Evolutionary conservation across 768 basidiomycete genomes (phyloP).

Genomic region (Phaeolepiota aurea): DNA sequence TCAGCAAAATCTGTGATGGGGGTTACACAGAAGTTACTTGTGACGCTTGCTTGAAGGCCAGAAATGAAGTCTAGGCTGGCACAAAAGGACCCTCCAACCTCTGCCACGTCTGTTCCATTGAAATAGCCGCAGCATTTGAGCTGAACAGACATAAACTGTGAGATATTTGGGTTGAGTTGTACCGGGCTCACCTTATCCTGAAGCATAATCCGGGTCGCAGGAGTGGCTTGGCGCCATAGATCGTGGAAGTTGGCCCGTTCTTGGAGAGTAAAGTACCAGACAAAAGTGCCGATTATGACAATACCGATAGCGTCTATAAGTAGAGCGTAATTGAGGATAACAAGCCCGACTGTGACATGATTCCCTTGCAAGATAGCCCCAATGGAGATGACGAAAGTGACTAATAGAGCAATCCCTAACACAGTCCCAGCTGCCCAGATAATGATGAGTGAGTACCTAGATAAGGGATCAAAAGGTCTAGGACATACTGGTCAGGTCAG

Average conservation of each 20-base stretch:
- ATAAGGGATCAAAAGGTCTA: too few species aligned
- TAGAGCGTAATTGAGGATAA: constrained; percentile 70
- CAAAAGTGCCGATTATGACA: constrained; percentile 55
- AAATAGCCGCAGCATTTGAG: constrained; percentile 85
- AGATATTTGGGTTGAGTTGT: too few species aligned
- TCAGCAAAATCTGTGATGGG: constrained; percentile 64
- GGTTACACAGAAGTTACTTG: constrained; percentile 61
- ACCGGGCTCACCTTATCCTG: constrained; percentile 71
- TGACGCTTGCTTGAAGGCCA: constrained; percentile 27
- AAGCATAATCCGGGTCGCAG: constrained; percentile 41
- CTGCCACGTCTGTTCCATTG: constrained; percentile 48
- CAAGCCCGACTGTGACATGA: constrained; percentile 61
- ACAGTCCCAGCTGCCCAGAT: constrained; percentile 51
- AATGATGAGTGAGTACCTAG: constrained; percentile 3
- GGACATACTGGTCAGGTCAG: constrained; percentile 52
- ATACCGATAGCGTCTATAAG: constrained; percentile 54
- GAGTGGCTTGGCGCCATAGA: constrained; percentile 41
- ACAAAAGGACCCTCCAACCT: constrained; percentile 60
- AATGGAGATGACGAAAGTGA: constrained; percentile 66
- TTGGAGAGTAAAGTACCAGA: constrained; percentile 78
- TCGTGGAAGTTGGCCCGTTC: constrained; percentile 61
- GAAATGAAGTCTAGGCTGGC: constrained; percentile 30
- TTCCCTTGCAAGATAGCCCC: constrained; percentile 63
- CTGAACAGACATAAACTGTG: too few species aligned
- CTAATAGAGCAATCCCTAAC: constrained; percentile 56